Percentiles rank a stretch among this genome's conserved stretches.
These are phyloP conservation scores for Globisporangium apiculatum DNA, from an alignment of 352 stramenopile species.

Conservation along the genomic window DNA sequence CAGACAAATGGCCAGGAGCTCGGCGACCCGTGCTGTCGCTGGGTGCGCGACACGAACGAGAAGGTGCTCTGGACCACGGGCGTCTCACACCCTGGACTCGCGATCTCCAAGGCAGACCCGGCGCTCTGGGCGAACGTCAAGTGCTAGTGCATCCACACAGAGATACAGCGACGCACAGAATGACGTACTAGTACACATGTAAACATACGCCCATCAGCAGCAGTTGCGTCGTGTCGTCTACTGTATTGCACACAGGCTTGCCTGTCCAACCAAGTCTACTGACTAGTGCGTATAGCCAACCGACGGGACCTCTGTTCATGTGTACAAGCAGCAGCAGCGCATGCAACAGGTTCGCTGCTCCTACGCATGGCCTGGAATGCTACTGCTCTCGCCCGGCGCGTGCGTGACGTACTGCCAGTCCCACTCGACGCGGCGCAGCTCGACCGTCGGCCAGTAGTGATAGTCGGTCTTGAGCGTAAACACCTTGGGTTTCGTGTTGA, in stretches of 20 bases:
- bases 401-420: conserved; percentile 76
- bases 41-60: conserved; percentile 9
- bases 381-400: no score
- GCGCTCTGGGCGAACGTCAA: conserved; percentile 10
- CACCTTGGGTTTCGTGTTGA: conserved; percentile 87
- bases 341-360: no score
- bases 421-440: conserved; percentile 56
- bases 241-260: no score
- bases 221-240: no score
- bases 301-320: no score
- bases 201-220: neutral
- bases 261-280: no score
- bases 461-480: conserved; percentile 90
- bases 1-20: conserved; percentile 62
- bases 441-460: conserved; percentile 87
- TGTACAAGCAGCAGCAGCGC: no score
- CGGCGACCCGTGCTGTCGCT: conserved; percentile 50
- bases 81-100: conserved; percentile 14
- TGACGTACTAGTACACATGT: neutral
- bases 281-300: no score
- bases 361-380: no score
- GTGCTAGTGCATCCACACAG: neutral
- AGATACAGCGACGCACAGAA: neutral
- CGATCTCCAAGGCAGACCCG: conserved; percentile 15
- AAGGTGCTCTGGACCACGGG: conserved; percentile 16